A percentile compares a stretch with the other conserved stretches of the same genome.
Conservation (phyloP, 208 protist species). For the Crithidia expoeki region DNA sequence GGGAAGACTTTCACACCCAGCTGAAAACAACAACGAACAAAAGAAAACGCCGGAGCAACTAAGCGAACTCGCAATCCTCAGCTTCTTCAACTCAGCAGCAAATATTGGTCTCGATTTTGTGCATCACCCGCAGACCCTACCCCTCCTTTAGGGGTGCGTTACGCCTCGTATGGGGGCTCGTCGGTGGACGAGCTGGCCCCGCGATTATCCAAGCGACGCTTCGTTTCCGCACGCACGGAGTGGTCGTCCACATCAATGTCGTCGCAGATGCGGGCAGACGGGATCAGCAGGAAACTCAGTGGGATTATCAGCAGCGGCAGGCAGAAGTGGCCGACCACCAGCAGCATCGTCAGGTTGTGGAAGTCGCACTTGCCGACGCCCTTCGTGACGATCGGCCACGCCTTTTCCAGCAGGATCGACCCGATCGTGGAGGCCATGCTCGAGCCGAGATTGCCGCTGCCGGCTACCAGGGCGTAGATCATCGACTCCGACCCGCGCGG, state of each 20-base stretch:
- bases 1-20: too few species aligned
- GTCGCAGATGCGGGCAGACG: slow-evolving; percentile 58
- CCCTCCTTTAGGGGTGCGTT: background rate
- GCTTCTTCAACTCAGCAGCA: too few species aligned
- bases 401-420: slow-evolving; percentile 50
- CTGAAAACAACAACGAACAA: too few species aligned
- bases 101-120: too few species aligned
- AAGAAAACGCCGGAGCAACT: too few species aligned
- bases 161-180: background rate
- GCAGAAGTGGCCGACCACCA: slow-evolving; percentile 59
- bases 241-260: slow-evolving; percentile 52
- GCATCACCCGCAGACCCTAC: background rate
- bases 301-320: slow-evolving; percentile 59
- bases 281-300: slow-evolving; percentile 64
- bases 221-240: slow-evolving; percentile 7
- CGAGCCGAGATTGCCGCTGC: slow-evolving; percentile 73
- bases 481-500: slow-evolving; percentile 82
- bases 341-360: slow-evolving; percentile 52
- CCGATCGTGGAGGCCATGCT: slow-evolving; percentile 44
- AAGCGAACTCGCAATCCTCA: too few species aligned
- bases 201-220: background rate
- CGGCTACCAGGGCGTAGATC: slow-evolving; percentile 75
- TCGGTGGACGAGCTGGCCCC: background rate
- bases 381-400: slow-evolving; percentile 46
- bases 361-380: slow-evolving; percentile 57